Conservation (phyloP, 108 stramenopile species). For the Ochromonas danica region DNA sequence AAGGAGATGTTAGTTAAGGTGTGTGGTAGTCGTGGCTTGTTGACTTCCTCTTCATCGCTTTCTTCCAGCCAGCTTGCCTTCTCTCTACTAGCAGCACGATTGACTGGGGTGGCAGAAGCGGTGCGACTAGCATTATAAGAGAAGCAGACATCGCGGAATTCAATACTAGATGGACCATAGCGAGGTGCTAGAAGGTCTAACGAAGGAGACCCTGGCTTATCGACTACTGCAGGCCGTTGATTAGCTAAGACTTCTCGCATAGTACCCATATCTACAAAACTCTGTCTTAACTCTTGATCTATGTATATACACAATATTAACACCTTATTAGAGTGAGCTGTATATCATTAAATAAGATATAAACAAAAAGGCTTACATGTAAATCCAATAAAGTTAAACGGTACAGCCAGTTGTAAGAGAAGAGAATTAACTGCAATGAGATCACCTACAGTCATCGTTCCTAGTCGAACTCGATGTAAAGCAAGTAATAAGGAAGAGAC, state of each 20-base stretch:
- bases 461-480: background rate
- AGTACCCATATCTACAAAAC: conserved; percentile 26
- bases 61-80: too few relatives aligned
- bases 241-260: background rate
- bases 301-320: background rate
- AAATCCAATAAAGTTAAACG: conserved; percentile 36
- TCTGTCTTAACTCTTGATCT: conserved; percentile 31
- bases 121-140: background rate
- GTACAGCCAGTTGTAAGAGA: conserved; percentile 34
- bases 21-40: too few relatives aligned
- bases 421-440: conserved; percentile 34
- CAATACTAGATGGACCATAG: background rate
- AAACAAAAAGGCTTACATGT: conserved; percentile 7
- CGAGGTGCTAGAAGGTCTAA: background rate
- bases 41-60: background rate
- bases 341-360: background rate
- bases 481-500: background rate
- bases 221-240: background rate
- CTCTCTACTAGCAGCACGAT: too few relatives aligned
- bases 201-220: background rate
- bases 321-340: too few relatives aligned
- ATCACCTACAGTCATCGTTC: conserved; percentile 21
- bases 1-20: conserved; percentile 66
- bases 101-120: background rate
- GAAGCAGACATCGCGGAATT: background rate